Evolutionary conservation across 108 stramenopile genomes (phyloP), one percentile per base, ranked within the genome.

Genomic region (Discostella stelligeroides): DNA sequence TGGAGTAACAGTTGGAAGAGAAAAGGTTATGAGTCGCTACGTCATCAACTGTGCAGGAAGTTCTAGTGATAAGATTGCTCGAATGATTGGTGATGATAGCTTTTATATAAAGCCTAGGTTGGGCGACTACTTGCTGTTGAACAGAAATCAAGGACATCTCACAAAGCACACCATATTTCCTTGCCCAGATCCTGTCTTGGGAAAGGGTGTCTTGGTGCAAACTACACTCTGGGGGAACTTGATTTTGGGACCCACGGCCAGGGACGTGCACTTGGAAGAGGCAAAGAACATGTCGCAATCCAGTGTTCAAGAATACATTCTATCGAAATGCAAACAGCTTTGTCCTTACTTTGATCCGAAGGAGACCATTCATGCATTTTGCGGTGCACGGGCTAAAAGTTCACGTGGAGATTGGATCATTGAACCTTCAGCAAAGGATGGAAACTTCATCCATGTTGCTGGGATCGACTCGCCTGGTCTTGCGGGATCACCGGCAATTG

Each of bases 391-490:
- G 15, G 84, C 91, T 0, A 89, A 92, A 43, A 68, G 53, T 4
- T 80, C 80, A 29, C 79, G 86, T 10, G 91, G 91, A 17, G 91
- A 92, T 64, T 92, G 91, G 91, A 92, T 92, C 65, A 89, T 92
- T 70, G 91, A 92, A 54, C 80, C 82, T 6, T 81, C 78, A 13
- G 48, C 61, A 2, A 82, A 73, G 40, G 78, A 91, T 70, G 74
- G 63, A 4, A 72, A 75, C 60, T 86, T 91, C 67, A 87, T 91
- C 69, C 88, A 92, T 40, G 91, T 86, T 6, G 88, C 88, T 15
- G 91, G 91, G 2, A 92, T 92, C 41, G 91, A 92, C 51, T 82
- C 80, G 11, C 91, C 91, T 4, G 91, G 91, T 4, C 62, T 92
- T 40, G 91, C 91, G 15, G 91, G 91, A 38, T 82, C 85, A 18